These are phyloP conservation scores for Retiboletus fuscus DNA, from an alignment of 1,284 basidiomycete genomes.

Conservation along the genomic window DNA sequence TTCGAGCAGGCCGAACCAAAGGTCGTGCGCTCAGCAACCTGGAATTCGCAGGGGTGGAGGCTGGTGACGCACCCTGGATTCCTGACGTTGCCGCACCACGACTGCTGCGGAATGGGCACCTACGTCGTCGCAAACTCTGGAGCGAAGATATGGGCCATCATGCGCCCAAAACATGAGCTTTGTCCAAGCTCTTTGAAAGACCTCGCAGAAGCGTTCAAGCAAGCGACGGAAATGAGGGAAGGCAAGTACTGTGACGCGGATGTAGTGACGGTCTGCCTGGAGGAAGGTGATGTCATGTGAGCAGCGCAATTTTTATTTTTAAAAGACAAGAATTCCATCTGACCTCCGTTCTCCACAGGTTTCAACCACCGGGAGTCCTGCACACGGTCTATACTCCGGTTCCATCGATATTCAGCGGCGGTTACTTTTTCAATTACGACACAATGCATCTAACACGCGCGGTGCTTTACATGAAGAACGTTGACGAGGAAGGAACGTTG, in stretches of 20 bases:
- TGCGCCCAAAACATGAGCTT: neutral
- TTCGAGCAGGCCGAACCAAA: neutral
- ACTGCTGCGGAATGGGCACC: constrained; percentile 14
- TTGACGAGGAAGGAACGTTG: neutral
- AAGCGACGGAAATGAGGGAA: neutral
- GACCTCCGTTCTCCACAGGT: neutral
- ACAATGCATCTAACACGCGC: constrained; percentile 20
- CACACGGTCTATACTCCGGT: constrained; percentile 21
- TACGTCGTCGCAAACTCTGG: neutral
- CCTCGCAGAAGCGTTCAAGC: too few species aligned
- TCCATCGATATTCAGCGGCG: constrained; percentile 18
- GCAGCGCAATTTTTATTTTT: neutral
- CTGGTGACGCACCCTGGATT: constrained; percentile 14
- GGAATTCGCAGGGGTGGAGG: constrained; percentile 7
- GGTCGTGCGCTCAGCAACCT: neutral
- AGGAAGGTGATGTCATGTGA: neutral
- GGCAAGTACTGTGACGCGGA: neutral
- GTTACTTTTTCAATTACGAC: constrained; percentile 31
- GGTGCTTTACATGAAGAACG: rapidly evolving
- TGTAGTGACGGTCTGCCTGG: neutral
- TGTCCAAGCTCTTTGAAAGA: neutral
- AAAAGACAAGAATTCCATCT: too few species aligned
- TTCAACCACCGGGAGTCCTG: neutral
- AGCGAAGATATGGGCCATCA: neutral
- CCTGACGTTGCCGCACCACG: constrained; percentile 1